These are phyloP conservation scores for Aurantiochytrium sp. DNA, from an alignment of 108 stramenopile genomes.

Conservation along the genomic window DNA sequence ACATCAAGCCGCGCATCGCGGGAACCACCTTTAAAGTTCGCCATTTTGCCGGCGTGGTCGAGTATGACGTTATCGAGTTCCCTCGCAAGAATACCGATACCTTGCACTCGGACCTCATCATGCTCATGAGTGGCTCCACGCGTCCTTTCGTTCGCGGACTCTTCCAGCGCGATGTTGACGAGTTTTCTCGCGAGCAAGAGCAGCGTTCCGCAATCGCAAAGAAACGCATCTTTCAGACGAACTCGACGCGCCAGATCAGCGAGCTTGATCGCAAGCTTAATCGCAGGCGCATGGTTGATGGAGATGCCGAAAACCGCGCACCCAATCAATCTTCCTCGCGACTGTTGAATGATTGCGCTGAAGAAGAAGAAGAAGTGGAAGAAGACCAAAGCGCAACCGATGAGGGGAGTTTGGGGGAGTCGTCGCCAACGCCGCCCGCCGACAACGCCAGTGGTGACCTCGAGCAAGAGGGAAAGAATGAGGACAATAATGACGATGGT, in stretches of 20 bases:
- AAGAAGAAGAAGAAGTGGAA: background rate
- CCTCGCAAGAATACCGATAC: slow-evolving; percentile 57
- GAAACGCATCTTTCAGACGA: background rate
- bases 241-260: background rate
- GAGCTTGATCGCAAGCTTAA: slow-evolving; percentile 8
- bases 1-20: slow-evolving; percentile 19
- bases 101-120: slow-evolving; percentile 41
- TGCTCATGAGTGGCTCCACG: slow-evolving; percentile 32
- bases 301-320: background rate
- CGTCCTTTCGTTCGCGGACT: background rate
- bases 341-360: background rate
- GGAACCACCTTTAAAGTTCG: slow-evolving; percentile 40
- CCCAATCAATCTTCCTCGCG: too few species aligned
- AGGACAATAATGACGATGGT: background rate
- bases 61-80: slow-evolving; percentile 44
- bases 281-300: background rate
- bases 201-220: background rate
- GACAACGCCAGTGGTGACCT: background rate
- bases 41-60: slow-evolving; percentile 57
- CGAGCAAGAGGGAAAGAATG: background rate
- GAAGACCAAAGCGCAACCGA: background rate
- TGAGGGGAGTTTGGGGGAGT: background rate
- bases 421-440: background rate
- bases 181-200: background rate
- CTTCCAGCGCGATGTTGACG: background rate